These are phyloP conservation scores for Claviceps sp. DNA, from an alignment of 2,329 filamentous ascomycete genomes.

Conservation along the genomic window DNA sequence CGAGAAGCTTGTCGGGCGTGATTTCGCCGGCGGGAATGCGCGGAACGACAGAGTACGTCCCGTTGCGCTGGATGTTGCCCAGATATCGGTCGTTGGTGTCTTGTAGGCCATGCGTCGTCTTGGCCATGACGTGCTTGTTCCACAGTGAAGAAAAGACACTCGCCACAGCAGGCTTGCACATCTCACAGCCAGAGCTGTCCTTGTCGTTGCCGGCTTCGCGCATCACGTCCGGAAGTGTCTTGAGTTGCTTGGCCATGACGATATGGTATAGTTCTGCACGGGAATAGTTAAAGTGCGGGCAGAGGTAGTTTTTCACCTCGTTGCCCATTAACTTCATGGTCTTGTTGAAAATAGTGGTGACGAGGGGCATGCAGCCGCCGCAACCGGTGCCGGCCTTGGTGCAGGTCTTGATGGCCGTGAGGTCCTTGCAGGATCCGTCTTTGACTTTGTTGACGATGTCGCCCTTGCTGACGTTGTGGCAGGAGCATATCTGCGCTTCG, in stretches of 20 bases:
- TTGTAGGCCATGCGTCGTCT: slow-evolving; percentile 58
- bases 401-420: slow-evolving; percentile 74
- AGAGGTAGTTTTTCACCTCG: slow-evolving; percentile 77
- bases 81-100: slow-evolving; percentile 85
- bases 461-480: slow-evolving; percentile 83
- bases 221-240: slow-evolving; percentile 65
- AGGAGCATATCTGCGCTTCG: slow-evolving; percentile 82
- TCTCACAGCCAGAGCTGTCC: slow-evolving; percentile 66
- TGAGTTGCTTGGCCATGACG: slow-evolving; percentile 65
- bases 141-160: slow-evolving; percentile 72
- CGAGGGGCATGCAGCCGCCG: slow-evolving; percentile 78
- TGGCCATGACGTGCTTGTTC: slow-evolving; percentile 71
- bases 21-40: slow-evolving; percentile 77
- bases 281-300: slow-evolving; percentile 71
- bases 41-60: slow-evolving; percentile 79
- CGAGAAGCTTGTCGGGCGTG: slow-evolving; percentile 71
- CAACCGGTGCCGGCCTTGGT: slow-evolving; percentile 88
- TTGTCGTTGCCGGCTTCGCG: slow-evolving; percentile 57
- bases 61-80: slow-evolving; percentile 82
- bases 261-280: slow-evolving; percentile 86
- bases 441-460: slow-evolving; percentile 62
- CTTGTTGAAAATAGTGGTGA: slow-evolving; percentile 81
- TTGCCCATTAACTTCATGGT: slow-evolving; percentile 76
- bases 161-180: slow-evolving; percentile 71
- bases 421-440: slow-evolving; percentile 65